Conservation (phyloP, 2,329 filamentous ascomycete genomes). For the Pseudocercospora eumusae region DNA sequence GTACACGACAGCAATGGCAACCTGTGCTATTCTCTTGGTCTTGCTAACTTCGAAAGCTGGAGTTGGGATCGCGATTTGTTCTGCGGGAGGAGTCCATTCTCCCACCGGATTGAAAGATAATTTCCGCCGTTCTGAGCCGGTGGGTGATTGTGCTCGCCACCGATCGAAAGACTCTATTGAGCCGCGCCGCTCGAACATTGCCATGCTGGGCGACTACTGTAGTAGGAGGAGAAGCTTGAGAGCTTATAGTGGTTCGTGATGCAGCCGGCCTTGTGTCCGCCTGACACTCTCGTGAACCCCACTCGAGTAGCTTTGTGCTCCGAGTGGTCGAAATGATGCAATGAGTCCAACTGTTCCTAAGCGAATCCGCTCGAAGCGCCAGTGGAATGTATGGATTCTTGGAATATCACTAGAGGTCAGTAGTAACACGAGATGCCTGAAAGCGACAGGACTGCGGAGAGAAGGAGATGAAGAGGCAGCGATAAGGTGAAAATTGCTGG, state of each 20-base stretch:
- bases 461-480: slow-evolving; percentile 1
- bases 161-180: slow-evolving; percentile 34
- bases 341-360: slow-evolving; percentile 4
- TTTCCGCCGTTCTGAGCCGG: slow-evolving; percentile 48
- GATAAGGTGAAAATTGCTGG: slow-evolving; percentile 10
- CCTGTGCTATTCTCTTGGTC: slow-evolving; percentile 62
- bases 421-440: not conserved
- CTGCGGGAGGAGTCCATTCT: slow-evolving; percentile 45
- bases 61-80: slow-evolving; percentile 44
- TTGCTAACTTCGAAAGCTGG: slow-evolving; percentile 58
- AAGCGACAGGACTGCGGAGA: not conserved
- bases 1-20: slow-evolving; percentile 67
- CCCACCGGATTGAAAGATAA: slow-evolving; percentile 54
- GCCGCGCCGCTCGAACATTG: slow-evolving; percentile 33
- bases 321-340: slow-evolving; percentile 14
- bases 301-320: slow-evolving; percentile 13
- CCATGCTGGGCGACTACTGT: slow-evolving; percentile 22
- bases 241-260: slow-evolving; percentile 11
- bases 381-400: slow-evolving; percentile 1
- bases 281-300: slow-evolving; percentile 18
- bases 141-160: slow-evolving; percentile 36
- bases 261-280: not conserved
- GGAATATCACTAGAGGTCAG: not conserved
- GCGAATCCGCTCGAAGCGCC: slow-evolving; percentile 7
- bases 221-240: slow-evolving; percentile 12